Percentiles rank a stretch among this genome's conserved stretches.
Evolutionary conservation across 768 basidiomycete species (phyloP).

Genomic region (Artomyces pyxidatus): DNA sequence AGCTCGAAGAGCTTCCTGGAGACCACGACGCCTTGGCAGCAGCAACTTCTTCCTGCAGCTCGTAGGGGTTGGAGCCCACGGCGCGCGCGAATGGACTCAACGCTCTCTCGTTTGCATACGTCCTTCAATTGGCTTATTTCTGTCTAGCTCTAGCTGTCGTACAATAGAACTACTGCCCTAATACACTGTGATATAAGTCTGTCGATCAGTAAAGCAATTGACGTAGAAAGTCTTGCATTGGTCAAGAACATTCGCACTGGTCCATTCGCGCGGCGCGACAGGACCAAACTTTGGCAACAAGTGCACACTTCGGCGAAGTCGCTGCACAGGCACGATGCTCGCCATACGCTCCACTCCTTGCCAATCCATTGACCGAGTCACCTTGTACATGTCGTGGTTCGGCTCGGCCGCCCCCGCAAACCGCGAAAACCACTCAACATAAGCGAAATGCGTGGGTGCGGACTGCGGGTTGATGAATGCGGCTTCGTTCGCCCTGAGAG

Average conservation of each 20-base stretch:
- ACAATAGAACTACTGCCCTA: neutral
- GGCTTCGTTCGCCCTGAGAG: neutral
- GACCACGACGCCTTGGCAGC: too few species aligned
- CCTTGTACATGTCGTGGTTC: conserved; percentile 20
- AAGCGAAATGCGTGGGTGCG: conserved; percentile 19
- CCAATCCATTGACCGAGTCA: conserved; percentile 8
- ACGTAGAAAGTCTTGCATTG: conserved; percentile 22
- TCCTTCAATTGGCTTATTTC: neutral
- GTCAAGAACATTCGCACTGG: conserved; percentile 26
- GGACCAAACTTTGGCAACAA: conserved; percentile 26
- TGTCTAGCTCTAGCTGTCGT: neutral
- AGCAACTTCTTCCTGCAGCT: too few species aligned
- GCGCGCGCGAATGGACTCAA: too few species aligned
- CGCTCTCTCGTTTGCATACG: too few species aligned
- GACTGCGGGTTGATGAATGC: conserved; percentile 1
- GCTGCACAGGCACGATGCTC: conserved; percentile 18
- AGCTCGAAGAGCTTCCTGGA: neutral
- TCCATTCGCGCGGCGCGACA: conserved; percentile 23
- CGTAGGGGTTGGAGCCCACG: too few species aligned
- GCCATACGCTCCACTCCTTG: conserved; percentile 13
- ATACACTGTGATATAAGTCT: conserved; percentile 17
- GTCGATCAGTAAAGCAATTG: conserved; percentile 24
- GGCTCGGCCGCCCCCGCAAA: conserved; percentile 13
- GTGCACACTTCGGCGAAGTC: conserved; percentile 23
- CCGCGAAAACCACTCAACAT: conserved; percentile 24